A percentile compares a stretch with the other conserved stretches of the same genome.
Conservation (phyloP, 164 flowering plant genomes). For the Pachysandra terminalis region DNA sequence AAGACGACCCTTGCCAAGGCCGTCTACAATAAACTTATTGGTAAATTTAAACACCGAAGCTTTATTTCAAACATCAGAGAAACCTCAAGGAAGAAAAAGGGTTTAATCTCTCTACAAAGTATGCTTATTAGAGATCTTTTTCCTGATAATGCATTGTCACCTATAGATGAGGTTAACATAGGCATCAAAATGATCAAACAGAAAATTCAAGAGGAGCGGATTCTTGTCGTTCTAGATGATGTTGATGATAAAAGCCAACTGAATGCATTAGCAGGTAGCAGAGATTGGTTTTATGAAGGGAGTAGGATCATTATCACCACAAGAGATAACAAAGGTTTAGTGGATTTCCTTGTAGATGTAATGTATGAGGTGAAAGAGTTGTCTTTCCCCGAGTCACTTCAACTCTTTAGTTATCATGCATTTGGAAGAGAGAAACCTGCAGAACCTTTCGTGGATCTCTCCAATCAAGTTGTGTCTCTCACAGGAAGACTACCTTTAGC, state of each 20-base stretch:
- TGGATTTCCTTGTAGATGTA: slow-evolving; percentile 6
- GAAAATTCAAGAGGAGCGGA: slow-evolving; percentile 12
- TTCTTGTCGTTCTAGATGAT: slow-evolving; percentile 45
- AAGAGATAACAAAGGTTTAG: slow-evolving; percentile 23
- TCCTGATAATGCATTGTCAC: too few relatives aligned
- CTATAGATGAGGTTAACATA: background rate
- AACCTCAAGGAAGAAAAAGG: slow-evolving; percentile 7
- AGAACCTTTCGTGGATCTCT: slow-evolving; percentile 12
- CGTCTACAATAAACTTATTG: slow-evolving; percentile 33
- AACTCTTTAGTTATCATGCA: slow-evolving; percentile 34
- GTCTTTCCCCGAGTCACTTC: slow-evolving; percentile 19
- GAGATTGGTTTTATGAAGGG: slow-evolving; percentile 27
- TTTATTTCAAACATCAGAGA: slow-evolving; percentile 39
- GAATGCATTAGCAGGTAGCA: slow-evolving; percentile 20
- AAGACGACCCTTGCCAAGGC: slow-evolving; percentile 58
- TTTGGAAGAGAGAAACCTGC: slow-evolving; percentile 25
- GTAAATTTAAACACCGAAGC: slow-evolving; percentile 24
- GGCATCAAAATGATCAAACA: slow-evolving; percentile 6
- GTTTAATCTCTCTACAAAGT: slow-evolving; percentile 22
- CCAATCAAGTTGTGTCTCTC: slow-evolving; percentile 25
- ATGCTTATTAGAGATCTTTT: slow-evolving; percentile 27
- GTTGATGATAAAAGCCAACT: slow-evolving; percentile 31
- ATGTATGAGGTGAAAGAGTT: slow-evolving; percentile 28
- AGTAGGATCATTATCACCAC: slow-evolving; percentile 44
- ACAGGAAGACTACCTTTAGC: slow-evolving; percentile 45